These are phyloP conservation scores for Raphanus raphanistrum DNA, from an alignment of 345 rosid genomes.

Conservation along the genomic window DNA sequence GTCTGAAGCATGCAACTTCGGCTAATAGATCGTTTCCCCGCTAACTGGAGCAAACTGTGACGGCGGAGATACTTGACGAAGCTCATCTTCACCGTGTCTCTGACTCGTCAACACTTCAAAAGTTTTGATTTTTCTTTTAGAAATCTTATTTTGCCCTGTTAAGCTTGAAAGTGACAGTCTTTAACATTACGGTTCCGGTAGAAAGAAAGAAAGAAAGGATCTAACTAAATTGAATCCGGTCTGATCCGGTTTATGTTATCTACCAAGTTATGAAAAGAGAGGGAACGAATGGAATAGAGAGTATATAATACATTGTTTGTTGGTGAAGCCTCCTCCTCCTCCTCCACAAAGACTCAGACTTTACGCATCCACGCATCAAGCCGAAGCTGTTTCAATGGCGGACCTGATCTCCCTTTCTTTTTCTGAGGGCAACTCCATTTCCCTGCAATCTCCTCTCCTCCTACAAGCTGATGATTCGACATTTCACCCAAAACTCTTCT, in stretches of 20 bases:
- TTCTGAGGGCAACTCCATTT: constrained; percentile 86
- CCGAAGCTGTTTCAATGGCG: constrained; percentile 83
- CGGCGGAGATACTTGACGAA: constrained; percentile 38
- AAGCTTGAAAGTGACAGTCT: background rate
- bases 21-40: constrained; percentile 17
- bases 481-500: constrained; percentile 56
- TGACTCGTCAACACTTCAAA: background rate
- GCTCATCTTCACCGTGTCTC: constrained; percentile 24
- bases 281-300: background rate
- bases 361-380: constrained; percentile 71
- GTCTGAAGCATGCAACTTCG: constrained; percentile 40
- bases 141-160: background rate
- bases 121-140: constrained; percentile 2
- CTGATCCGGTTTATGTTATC: constrained; percentile 5
- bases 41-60: constrained; percentile 12
- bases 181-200: background rate
- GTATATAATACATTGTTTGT: constrained; percentile 5
- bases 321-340: background rate
- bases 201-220: background rate
- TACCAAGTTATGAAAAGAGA: constrained; percentile 7
- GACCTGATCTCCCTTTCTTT: constrained; percentile 60
- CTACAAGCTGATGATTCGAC: constrained; percentile 43
- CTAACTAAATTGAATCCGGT: constrained; percentile 8
- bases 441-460: constrained; percentile 47
- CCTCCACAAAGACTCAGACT: constrained; percentile 30